These are phyloP conservation scores for Dicorynia guianensis DNA, from an alignment of 306 rosid species.

Conservation along the genomic window DNA sequence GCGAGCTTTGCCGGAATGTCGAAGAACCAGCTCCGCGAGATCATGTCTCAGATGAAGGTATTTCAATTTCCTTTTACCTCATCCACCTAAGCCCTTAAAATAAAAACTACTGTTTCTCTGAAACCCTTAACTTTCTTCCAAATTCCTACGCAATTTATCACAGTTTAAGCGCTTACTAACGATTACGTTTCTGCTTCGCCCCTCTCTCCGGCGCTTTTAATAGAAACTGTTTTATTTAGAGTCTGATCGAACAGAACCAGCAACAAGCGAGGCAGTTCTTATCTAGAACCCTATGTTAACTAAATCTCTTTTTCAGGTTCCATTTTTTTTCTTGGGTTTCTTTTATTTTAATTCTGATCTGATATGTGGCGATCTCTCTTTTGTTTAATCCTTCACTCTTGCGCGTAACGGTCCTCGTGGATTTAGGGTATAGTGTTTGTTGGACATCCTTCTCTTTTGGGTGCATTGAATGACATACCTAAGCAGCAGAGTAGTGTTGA, in stretches of 20 bases:
- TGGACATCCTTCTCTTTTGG: background rate
- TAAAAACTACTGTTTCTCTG: background rate
- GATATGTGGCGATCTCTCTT: background rate
- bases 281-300: slow-evolving; percentile 92
- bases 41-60: slow-evolving; percentile 98
- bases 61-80: background rate
- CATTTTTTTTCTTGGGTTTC: background rate
- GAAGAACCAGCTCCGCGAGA: slow-evolving; percentile 85
- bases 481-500: background rate
- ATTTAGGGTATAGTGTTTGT: slow-evolving; percentile 30
- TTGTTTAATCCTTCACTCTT: slow-evolving; percentile 6
- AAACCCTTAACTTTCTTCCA: background rate
- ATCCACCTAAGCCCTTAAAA: background rate
- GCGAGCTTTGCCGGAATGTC: slow-evolving; percentile 91
- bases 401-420: background rate
- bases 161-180: slow-evolving; percentile 4
- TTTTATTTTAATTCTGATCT: background rate
- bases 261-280: slow-evolving; percentile 90
- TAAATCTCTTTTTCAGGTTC: slow-evolving; percentile 96
- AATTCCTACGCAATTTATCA: background rate
- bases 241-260: slow-evolving; percentile 88
- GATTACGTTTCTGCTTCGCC: background rate
- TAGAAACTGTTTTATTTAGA: slow-evolving; percentile 42
- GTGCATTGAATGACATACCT: background rate
- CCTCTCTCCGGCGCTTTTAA: background rate